A percentile compares a stretch with the other conserved stretches of the same genome.
Conservation (phyloP, 441 rosid genomes). For the Adansonia rubrostipa region DNA sequence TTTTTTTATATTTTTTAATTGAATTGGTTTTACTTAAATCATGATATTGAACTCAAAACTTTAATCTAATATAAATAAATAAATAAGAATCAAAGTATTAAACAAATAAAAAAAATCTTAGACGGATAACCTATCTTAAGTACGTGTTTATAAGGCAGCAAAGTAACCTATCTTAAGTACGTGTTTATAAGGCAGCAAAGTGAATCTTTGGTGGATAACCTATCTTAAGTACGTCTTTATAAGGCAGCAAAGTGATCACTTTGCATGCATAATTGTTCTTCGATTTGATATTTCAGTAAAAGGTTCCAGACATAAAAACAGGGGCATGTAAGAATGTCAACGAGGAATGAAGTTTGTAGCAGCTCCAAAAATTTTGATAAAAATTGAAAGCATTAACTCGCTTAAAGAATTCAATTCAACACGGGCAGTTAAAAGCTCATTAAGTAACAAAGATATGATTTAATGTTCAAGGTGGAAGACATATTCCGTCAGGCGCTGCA, state of each 20-base stretch:
- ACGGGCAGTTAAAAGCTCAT: neutral
- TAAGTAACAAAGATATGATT: neutral
- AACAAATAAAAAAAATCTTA: too few relatives aligned
- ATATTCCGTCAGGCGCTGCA: constrained; percentile 83
- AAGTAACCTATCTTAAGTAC: neutral
- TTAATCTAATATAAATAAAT: too few relatives aligned
- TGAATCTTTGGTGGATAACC: neutral
- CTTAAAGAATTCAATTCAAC: constrained; percentile 10
- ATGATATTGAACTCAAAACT: too few relatives aligned
- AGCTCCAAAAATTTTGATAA: constrained; percentile 8
- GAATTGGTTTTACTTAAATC: too few relatives aligned
- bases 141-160: neutral
- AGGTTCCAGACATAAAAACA: neutral
- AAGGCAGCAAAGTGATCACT: neutral
- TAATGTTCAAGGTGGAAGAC: constrained; percentile 92
- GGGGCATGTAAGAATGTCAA: neutral
- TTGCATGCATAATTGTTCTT: neutral
- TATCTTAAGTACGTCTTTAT: neutral
- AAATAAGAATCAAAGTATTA: too few relatives aligned
- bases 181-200: neutral
- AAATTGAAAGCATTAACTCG: neutral
- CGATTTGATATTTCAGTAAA: too few relatives aligned
- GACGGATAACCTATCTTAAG: too few relatives aligned
- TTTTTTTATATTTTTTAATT: too few relatives aligned
- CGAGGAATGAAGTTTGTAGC: neutral